Evolutionary conservation across 306 rosid species (phyloP).

Genomic region (Boehmeria nivea): DNA sequence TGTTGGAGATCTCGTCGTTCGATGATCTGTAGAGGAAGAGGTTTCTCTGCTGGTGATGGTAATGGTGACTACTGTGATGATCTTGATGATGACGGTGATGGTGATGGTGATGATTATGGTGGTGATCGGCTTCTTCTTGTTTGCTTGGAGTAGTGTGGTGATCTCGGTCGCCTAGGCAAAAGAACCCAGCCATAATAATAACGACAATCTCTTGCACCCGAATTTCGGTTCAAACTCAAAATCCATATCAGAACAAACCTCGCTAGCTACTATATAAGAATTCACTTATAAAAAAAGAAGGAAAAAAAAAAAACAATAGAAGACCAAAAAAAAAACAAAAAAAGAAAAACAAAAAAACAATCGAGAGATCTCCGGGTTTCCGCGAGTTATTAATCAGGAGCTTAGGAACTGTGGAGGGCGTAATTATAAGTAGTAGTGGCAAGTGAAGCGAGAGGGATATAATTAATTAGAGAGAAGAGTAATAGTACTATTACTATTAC

Average conservation of each 20-base stretch:
- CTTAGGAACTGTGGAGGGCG: no score
- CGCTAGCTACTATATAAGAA: neutral
- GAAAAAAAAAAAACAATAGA: neutral
- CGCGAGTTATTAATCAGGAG: slow-evolving; percentile 17
- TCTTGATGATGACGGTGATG: no score
- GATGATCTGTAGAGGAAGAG: slow-evolving; percentile 36
- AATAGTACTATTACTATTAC: neutral
- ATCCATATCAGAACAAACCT: slow-evolving; percentile 58
- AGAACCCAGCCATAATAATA: slow-evolving; percentile 68
- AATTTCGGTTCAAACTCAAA: slow-evolving; percentile 38
- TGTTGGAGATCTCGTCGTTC: slow-evolving; percentile 74
- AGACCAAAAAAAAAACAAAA: neutral
- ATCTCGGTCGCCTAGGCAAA: slow-evolving; percentile 71
- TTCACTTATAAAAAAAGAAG: neutral
- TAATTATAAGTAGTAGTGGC: no score
- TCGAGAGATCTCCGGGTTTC: slow-evolving; percentile 18
- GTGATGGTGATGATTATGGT: neutral
- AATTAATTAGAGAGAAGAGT: no score
- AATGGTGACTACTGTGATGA: neutral
- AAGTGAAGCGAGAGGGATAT: no score
- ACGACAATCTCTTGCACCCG: slow-evolving; percentile 38
- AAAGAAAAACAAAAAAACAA: neutral
- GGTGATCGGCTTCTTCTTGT: slow-evolving; percentile 19
- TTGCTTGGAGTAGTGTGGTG: slow-evolving; percentile 12
- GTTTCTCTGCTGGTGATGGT: slow-evolving; percentile 9